Base-by-base conservation (phyloP, 306 rosid species). In the Lupinus albus region DNA sequence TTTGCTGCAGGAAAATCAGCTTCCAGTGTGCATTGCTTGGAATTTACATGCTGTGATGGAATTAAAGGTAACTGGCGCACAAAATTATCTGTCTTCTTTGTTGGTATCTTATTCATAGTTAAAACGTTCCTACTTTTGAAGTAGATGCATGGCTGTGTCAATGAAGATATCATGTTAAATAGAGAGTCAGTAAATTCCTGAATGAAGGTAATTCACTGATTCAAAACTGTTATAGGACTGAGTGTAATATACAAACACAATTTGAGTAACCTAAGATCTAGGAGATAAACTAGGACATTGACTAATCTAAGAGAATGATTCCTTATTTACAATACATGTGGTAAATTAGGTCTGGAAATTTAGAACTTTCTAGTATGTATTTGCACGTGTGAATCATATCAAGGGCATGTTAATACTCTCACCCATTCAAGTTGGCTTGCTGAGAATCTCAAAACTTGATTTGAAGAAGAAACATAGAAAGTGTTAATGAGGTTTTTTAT, bases 281-380 rank as follows among this genome's bases (percentile, higher is more conserved):
- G 81, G 73, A 77, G 57, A 47, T 48, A 63, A 70, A 77, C 42
- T 56, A 76, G 80, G 76, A 45, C 35, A 30, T 68, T 60, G 32
- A 68, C 65, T 61, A 41, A 39, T 75, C 54, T 44, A 76, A 36
- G 59, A 52, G 9, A 17, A 61, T 13, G 15, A 50, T 67, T 59
- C 57, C 20, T 67, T 28, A 15, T 25, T 58, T 58, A 8, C 48
- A n/a, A n/a, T n/a, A 65, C 46, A 57, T 36, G 59, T 12, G 14
- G 35, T 39, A 20, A 36, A 18, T 68, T 9, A 9, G 14, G 41
- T 8, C 7, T 5, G 5, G 38, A 33, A 6, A 33, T 6, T 33
- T 33, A 33, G 32, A 47, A 46, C 20, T 36, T 74, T 36, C 38
- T 21, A 39, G 55, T 41, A 45, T 9, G 2, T 42, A 18, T 12